phyloP scores from a whole-genome alignment of 2,329 filamentous ascomycete genomes.

The Colletotrichum incanum region DNA sequence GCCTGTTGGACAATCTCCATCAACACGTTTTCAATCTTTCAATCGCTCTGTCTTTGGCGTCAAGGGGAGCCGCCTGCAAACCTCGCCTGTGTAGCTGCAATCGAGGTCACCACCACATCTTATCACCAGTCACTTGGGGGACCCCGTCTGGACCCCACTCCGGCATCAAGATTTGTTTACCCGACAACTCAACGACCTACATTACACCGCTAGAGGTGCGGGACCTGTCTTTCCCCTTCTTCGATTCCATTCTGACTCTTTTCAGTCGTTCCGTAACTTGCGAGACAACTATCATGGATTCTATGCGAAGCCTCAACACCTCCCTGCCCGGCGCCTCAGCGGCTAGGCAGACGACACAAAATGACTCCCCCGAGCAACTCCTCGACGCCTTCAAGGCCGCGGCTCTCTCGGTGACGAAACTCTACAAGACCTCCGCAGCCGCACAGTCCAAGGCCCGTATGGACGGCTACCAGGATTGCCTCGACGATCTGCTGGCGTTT shows the following conservation, averaged over 20 bases:
- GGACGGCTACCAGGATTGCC: constrained; percentile 93
- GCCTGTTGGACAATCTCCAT: constrained; percentile 13
- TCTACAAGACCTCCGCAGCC: constrained; percentile 91
- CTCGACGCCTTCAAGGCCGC: constrained; percentile 93
- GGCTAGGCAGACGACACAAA: constrained; percentile 49
- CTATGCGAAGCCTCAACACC: constrained; percentile 51
- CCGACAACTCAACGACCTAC: constrained; percentile 24
- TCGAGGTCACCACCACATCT: constrained; percentile 21
- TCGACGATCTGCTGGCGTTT: constrained; percentile 90
- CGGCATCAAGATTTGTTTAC: constrained; percentile 42
- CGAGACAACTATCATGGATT: constrained; percentile 48
- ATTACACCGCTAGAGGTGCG: constrained; percentile 40
- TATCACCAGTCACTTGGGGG: constrained; percentile 33
- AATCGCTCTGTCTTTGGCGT: background rate
- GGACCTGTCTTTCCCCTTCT: constrained; percentile 22
- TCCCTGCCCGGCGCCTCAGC: constrained; percentile 45
- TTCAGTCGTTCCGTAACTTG: constrained; percentile 11
- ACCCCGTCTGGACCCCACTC: constrained; percentile 37
- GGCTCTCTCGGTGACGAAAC: constrained; percentile 93
- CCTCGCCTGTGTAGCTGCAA: background rate
- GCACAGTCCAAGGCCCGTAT: constrained; percentile 82
- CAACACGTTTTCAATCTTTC: constrained; percentile 4
- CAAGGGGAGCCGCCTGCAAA: background rate
- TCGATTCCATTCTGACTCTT: constrained; percentile 22
- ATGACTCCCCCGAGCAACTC: constrained; percentile 73